phyloP scores from a whole-genome alignment of 306 rosid genomes.

The Trifolium pratense region DNA sequence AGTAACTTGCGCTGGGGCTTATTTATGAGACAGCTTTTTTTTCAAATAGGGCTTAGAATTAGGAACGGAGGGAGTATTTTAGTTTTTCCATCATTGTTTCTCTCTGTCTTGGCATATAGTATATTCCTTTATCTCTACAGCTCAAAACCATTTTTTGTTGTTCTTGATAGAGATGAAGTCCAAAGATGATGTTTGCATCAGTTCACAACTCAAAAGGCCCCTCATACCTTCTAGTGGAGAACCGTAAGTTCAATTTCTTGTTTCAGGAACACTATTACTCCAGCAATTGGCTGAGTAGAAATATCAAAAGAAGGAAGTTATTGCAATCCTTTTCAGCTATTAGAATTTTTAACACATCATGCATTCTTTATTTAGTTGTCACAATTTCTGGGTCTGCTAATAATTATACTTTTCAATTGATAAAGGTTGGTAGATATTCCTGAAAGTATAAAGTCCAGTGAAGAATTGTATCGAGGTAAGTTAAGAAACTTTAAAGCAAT shows the following conservation, averaged over 20 bases:
- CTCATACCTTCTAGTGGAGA: slow-evolving; percentile 69
- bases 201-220: slow-evolving; percentile 84
- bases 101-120: neutral
- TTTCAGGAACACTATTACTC: slow-evolving; percentile 1
- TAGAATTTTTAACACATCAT: neutral
- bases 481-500: neutral
- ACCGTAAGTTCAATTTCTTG: slow-evolving; percentile 56
- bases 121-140: neutral
- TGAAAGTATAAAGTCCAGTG: neutral
- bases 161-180: slow-evolving; percentile 65
- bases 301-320: neutral
- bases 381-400: neutral
- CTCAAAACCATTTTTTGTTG: slow-evolving; percentile 5
- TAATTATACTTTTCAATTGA: neutral
- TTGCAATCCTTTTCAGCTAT: neutral
- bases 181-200: slow-evolving; percentile 72
- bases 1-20: neutral
- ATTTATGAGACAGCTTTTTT: neutral
- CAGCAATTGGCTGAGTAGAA: neutral
- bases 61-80: too few species aligned
- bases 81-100: neutral
- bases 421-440: slow-evolving; percentile 7
- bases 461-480: neutral
- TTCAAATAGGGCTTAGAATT: neutral
- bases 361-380: neutral